phyloP scores from a whole-genome alignment of 495 filamentous ascomycete genomes.

The Hyaloscypha variabilis region DNA sequence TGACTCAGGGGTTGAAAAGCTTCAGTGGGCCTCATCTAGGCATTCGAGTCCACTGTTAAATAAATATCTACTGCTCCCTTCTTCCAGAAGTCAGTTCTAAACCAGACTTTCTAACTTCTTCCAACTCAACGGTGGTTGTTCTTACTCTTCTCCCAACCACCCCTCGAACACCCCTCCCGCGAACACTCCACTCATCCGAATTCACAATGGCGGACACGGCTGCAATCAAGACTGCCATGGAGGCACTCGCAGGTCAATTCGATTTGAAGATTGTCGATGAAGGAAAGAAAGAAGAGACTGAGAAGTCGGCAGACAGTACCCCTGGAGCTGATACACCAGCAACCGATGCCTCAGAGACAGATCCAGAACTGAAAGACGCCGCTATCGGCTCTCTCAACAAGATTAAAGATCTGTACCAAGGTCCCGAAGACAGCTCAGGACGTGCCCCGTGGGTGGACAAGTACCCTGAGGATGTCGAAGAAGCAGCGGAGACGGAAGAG shows the following conservation, averaged over 20 bases:
- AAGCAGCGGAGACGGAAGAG: constrained; percentile 45
- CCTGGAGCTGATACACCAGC: constrained; percentile 5
- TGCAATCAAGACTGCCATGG: constrained; percentile 14
- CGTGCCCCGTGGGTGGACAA: constrained; percentile 42
- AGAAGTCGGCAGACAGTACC: not conserved
- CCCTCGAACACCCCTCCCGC: no score
- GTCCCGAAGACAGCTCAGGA: constrained; percentile 34
- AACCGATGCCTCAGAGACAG: not conserved
- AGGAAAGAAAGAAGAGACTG: constrained; percentile 12
- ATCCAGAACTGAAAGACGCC: constrained; percentile 14
- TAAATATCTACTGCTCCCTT: not conserved
- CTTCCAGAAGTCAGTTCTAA: not conserved
- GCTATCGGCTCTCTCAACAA: constrained; percentile 35
- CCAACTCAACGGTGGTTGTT: not conserved
- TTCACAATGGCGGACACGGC: not conserved
- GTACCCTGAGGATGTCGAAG: constrained; percentile 41
- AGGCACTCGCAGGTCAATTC: constrained; percentile 15
- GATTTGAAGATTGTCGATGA: constrained; percentile 19
- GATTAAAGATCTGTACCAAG: constrained; percentile 41
- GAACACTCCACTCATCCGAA: no score
- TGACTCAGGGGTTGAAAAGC: not conserved
- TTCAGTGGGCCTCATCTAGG: not conserved
- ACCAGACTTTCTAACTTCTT: not conserved
- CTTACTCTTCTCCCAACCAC: not conserved
- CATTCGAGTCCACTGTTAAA: not conserved